Percentiles rank a stretch among this genome's conserved stretches.
phyloP scores from a whole-genome alignment of 306 rosid species.

The Castanopsis chinensis region DNA sequence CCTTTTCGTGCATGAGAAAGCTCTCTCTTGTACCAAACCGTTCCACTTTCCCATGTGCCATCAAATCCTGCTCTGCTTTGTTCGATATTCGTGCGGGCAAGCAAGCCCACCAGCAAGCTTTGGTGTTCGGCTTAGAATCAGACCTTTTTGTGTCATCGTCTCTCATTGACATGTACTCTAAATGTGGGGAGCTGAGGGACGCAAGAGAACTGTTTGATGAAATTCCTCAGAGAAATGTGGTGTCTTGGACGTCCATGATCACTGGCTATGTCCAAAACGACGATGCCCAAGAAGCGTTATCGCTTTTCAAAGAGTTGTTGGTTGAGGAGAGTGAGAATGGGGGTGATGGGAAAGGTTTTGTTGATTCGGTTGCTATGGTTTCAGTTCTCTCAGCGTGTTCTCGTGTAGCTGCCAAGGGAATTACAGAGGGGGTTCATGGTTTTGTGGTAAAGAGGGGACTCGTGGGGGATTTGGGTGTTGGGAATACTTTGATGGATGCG shows the following conservation, averaged over 20 bases:
- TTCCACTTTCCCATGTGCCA: slow-evolving; percentile 73
- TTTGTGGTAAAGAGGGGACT: slow-evolving; percentile 65
- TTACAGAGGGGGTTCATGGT: slow-evolving; percentile 65
- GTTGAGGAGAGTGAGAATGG: slow-evolving; percentile 38
- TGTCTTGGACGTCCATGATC: slow-evolving; percentile 83
- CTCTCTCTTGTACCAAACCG: slow-evolving; percentile 65
- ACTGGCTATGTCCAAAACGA: slow-evolving; percentile 60
- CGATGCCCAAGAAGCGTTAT: slow-evolving; percentile 36
- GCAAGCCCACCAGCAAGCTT: slow-evolving; percentile 76
- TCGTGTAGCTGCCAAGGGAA: slow-evolving; percentile 42
- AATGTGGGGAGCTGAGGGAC: slow-evolving; percentile 50
- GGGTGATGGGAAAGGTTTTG: slow-evolving; percentile 29
- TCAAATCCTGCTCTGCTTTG: slow-evolving; percentile 78
- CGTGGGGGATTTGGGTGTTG: slow-evolving; percentile 48
- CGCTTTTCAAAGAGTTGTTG: slow-evolving; percentile 59
- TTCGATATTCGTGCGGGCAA: slow-evolving; percentile 61
- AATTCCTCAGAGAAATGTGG: slow-evolving; percentile 63
- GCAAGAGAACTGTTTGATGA: slow-evolving; percentile 69
- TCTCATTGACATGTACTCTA: slow-evolving; percentile 73
- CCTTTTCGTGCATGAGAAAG: slow-evolving; percentile 78
- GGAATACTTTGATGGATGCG: slow-evolving; percentile 86
- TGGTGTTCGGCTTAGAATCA: slow-evolving; percentile 54
- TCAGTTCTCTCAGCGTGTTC: slow-evolving; percentile 76
- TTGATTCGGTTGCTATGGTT: slow-evolving; percentile 61
- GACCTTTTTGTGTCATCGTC: slow-evolving; percentile 77